Evolutionary conservation across 140 eudicot species (phyloP).

Genomic region (Cichorium intybus): DNA sequence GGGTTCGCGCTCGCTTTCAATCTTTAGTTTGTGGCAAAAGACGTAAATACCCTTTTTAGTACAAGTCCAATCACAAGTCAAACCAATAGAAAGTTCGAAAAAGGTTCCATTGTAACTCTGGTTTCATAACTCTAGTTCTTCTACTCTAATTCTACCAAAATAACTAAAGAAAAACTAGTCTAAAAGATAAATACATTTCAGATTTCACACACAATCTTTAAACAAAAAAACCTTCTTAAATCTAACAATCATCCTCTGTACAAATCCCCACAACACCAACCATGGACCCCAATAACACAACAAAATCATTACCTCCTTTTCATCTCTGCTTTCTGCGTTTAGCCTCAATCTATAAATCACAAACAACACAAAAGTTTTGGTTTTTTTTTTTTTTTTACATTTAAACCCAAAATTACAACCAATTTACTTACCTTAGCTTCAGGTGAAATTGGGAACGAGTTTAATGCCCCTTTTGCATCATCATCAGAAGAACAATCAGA

Average conservation of each 20-base stretch:
- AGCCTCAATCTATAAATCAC: slow-evolving; percentile 51
- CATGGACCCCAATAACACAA: slow-evolving; percentile 25
- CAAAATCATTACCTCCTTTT: slow-evolving; percentile 42
- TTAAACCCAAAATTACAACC: background rate
- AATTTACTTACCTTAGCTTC: slow-evolving; percentile 57
- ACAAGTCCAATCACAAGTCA: background rate
- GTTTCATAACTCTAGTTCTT: slow-evolving; percentile 2
- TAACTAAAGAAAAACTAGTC: slow-evolving; percentile 14
- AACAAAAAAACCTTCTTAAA: slow-evolving; percentile 27
- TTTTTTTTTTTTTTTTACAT: background rate
- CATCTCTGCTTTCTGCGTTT: slow-evolving; percentile 55
- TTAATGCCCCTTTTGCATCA: slow-evolving; percentile 48
- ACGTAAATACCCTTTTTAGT: background rate
- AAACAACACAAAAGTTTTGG: background rate
- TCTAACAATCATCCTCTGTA: slow-evolving; percentile 38
- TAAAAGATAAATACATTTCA: slow-evolving; percentile 29
- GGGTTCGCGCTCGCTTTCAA: background rate
- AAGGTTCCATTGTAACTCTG: background rate
- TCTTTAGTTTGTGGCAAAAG: background rate
- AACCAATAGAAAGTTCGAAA: background rate
- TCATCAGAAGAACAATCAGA: slow-evolving; percentile 75
- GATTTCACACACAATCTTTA: slow-evolving; percentile 23
- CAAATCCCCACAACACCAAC: slow-evolving; percentile 49
- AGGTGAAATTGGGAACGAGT: slow-evolving; percentile 54
- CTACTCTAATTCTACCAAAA: slow-evolving; percentile 14